Evolutionary conservation across 2,329 filamentous ascomycete genomes (phyloP).

Genomic region (Aspergillus neoniger): DNA sequence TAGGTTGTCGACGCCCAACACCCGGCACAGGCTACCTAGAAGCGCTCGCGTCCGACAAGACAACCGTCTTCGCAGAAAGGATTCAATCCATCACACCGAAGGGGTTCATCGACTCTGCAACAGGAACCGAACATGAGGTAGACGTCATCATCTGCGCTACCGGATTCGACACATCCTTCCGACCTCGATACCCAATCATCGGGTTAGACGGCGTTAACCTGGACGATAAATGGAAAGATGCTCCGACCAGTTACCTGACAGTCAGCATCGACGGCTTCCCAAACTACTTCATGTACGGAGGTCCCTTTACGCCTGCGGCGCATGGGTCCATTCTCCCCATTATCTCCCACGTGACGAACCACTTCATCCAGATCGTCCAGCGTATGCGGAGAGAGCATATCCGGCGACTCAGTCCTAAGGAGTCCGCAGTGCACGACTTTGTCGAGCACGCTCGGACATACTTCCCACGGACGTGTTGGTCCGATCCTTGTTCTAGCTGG

Average conservation of each 20-base stretch:
- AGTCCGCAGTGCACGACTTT: slow-evolving; percentile 12
- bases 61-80: slow-evolving; percentile 57
- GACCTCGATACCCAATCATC: slow-evolving; percentile 35
- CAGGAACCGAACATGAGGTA: slow-evolving; percentile 33
- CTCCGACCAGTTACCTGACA: slow-evolving; percentile 36
- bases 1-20: slow-evolving; percentile 47
- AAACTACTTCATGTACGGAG: slow-evolving; percentile 31
- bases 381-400: slow-evolving; percentile 17
- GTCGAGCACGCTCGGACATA: slow-evolving; percentile 16
- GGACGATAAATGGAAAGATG: slow-evolving; percentile 30
- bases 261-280: slow-evolving; percentile 35
- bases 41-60: slow-evolving; percentile 61
- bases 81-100: slow-evolving; percentile 48
- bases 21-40: slow-evolving; percentile 57
- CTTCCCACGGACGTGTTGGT: slow-evolving; percentile 19
- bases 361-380: slow-evolving; percentile 12
- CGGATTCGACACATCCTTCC: slow-evolving; percentile 38
- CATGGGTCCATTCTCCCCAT: slow-evolving; percentile 17
- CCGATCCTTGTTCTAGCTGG: slow-evolving; percentile 20
- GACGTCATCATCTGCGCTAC: slow-evolving; percentile 42
- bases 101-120: slow-evolving; percentile 33
- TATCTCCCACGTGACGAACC: neutral
- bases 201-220: slow-evolving; percentile 28
- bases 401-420: slow-evolving; percentile 13
- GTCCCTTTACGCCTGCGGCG: slow-evolving; percentile 12